These are phyloP conservation scores for Spirogloea muscicola DNA, from an alignment of 139 green algal species.

Conservation along the genomic window DNA sequence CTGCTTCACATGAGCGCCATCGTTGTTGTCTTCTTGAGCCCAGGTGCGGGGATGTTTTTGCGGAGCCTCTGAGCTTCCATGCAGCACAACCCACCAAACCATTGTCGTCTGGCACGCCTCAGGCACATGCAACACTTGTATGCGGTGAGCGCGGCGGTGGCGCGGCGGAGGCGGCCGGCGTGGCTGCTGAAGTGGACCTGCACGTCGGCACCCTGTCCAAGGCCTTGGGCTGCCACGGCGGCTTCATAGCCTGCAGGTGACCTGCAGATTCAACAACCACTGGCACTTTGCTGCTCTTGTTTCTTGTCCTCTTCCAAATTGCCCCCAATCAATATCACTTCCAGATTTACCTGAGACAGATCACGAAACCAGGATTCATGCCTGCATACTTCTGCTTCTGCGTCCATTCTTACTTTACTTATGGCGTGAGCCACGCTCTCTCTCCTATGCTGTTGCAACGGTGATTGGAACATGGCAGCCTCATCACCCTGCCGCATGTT, in stretches of 20 bases:
- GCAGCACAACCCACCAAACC: too few species aligned
- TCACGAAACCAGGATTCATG: too few species aligned
- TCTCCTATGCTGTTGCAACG: neutral
- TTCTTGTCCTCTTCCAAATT: neutral
- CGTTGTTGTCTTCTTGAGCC: too few species aligned
- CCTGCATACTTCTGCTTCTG: neutral
- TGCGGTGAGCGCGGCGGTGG: slow-evolving; percentile 70
- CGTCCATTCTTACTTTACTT: neutral
- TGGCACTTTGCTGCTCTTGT: neutral
- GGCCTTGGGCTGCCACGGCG: slow-evolving; percentile 76
- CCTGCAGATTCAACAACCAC: neutral
- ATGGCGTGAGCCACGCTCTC: neutral
- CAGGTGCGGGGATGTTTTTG: neutral
- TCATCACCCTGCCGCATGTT: neutral
- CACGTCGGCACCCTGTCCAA: slow-evolving; percentile 93
- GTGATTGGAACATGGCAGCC: neutral
- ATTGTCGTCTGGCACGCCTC: too few species aligned
- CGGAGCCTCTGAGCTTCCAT: slow-evolving; percentile 44
- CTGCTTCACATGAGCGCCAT: too few species aligned
- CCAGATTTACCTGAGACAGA: too few species aligned
- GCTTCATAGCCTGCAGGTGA: slow-evolving; percentile 74
- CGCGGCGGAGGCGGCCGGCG: slow-evolving; percentile 56
- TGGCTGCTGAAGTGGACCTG: slow-evolving; percentile 71
- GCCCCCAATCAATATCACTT: too few species aligned
- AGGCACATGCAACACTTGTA: slow-evolving; percentile 94